Evolutionary conservation across 441 rosid species (phyloP), one percentile per base, ranked within the genome.

Genomic region (Populus hybrid): DNA sequence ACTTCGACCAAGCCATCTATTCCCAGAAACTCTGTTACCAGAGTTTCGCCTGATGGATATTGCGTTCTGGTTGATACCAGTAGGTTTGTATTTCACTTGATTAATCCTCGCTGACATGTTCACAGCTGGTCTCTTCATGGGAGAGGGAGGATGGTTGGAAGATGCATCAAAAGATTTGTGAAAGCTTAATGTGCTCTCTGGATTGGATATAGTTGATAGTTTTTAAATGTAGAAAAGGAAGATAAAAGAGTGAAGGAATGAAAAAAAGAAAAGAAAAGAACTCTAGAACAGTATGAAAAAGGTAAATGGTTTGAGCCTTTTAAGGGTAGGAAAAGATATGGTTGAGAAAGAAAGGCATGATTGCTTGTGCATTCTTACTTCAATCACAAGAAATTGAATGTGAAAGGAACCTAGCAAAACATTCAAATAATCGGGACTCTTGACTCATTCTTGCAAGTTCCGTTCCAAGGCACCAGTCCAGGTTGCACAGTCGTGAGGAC

Each of bases 41-140:
- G 71, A 50, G 56, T 50, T 50, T 11, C 4, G 6, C 14, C 80
- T 80, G 20, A 38, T 68, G 70, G 81, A 53, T 64, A 74, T 63
- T 63, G 79, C 76, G 76, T 78, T 80, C 74, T 83, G 73, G 56
- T 77, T 85, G 33, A 78, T 42, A 77, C 83, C 80, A 53, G 9
- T 5, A 64, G 72, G 79, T 38, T 78, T 82, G 68, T 75, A 83
- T 21, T 71, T 64, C 23, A n/a, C 74, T 76, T 78, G 78, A 78
- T 68, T 82, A 36, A 69, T 72, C 50, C 59, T 76, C 29, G 67
- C 36, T 20, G 80, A 56, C 82, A 77, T 67, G 68, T 61, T 20
- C 63, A 21, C 3, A 69, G 36, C 56, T 50, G 20, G 56, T 14
- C 56, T 50, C 56, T 50, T 50, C 18, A 50, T 4, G 56, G 2